Base-by-base conservation (phyloP, 2,329 filamentous ascomycete species). In the Xylaria multiplex region DNA sequence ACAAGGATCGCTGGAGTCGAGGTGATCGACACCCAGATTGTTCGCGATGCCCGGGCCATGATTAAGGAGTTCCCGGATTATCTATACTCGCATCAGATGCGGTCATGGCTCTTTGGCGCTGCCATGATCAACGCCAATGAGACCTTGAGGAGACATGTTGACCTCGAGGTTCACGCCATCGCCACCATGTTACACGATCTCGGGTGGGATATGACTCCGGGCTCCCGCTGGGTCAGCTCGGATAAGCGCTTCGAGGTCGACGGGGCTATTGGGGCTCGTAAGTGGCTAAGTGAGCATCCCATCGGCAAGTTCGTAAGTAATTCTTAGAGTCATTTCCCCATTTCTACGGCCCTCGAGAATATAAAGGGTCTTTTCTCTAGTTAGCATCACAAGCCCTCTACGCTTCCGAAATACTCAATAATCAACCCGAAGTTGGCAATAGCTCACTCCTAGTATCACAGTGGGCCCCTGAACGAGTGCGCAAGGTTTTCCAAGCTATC, bases 231-330 rank as follows among this genome's bases (percentile, higher is more conserved):
- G 68, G 62, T 67, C 48, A 66, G 64, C 45, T 1, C 40, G 8
- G 69, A 67, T 50, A 71, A 73, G 63, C 70, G 71, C 50, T 69
- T 66, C 42, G 68, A 68, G 57, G 58, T 73, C 64, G 70, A 73
- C 59, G 67, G 64, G 3, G 71, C 69, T 16, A 69, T 69, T 45
- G 67, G 65, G 11, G 67, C 67, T 6, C 65, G 67, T 53, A 68
- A 52, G 19, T 69, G 65, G 59, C 11, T 70, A 6, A 62, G 66
- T 27, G 66, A 68, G 46, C 63, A 67, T 19, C 66, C 66, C 42
- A 63, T 59, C 40, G 68, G 66, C 37, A 68, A 61, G 53, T 30
- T 46, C 60, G 53, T 55, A 43, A 42, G 53, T 55, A 43, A 14
- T 42, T 30, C 37, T n/a, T 13, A 13, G 19, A 9, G 35, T 42